Evolutionary conservation across 2,329 filamentous ascomycete species (phyloP).

Genomic region (Alternaria sp.): DNA sequence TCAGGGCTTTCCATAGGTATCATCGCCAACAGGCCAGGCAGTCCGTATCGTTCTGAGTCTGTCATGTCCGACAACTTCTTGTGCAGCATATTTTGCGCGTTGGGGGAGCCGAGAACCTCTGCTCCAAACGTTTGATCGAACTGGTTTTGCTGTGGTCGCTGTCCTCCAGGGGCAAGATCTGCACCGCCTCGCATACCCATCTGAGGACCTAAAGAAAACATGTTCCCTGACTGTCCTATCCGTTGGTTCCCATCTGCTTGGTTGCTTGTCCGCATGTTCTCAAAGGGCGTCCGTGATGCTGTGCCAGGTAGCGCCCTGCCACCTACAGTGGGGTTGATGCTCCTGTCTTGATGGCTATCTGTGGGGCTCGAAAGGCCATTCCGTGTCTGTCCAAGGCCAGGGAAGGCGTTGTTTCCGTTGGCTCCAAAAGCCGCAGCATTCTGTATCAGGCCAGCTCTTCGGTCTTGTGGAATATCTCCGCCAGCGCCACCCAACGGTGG

Average conservation of each 20-base stretch:
- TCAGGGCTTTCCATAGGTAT: conserved; percentile 63
- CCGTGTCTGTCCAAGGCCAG: conserved; percentile 54
- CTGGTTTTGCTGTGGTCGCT: conserved; percentile 41
- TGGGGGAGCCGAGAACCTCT: conserved; percentile 41
- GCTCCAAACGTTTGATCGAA: conserved; percentile 45
- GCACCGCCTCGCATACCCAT: conserved; percentile 29
- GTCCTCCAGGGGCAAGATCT: conserved; percentile 36
- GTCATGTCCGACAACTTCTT: conserved; percentile 65
- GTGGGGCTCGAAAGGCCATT: conserved; percentile 53
- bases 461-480: conserved; percentile 60
- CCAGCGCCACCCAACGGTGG: conserved; percentile 65
- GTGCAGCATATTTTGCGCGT: conserved; percentile 47
- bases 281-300: conserved; percentile 44
- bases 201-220: conserved; percentile 44
- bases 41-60: conserved; percentile 66
- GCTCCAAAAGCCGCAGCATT: conserved; percentile 56
- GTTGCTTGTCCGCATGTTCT: conserved; percentile 38
- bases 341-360: conserved; percentile 47
- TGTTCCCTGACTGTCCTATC: conserved; percentile 38
- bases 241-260: conserved; percentile 48
- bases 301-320: conserved; percentile 37
- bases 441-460: conserved; percentile 61
- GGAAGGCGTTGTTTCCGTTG: conserved; percentile 49
- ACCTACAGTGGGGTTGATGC: conserved; percentile 41
- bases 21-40: conserved; percentile 67